Evolutionary conservation across 2,329 filamentous ascomycete genomes (phyloP).

Genomic region (Fusarium heterosporum): DNA sequence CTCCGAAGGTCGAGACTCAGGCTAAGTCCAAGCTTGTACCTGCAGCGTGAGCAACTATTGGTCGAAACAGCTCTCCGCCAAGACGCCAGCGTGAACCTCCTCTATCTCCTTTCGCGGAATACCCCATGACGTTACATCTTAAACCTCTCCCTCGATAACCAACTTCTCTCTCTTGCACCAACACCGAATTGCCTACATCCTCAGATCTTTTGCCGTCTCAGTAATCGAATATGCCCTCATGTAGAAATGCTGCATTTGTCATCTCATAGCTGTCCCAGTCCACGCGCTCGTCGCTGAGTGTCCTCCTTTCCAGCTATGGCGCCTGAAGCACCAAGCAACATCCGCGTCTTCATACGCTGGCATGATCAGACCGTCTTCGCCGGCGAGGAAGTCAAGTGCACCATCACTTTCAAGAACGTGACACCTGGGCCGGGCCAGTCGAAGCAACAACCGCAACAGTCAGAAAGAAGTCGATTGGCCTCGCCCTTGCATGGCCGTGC

Average conservation of each 20-base stretch:
- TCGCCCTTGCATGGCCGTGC: constrained; percentile 59
- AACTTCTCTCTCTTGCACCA: constrained; percentile 27
- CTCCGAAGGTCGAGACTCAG: constrained; percentile 20
- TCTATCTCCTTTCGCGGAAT: constrained; percentile 46
- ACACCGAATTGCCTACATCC: constrained; percentile 15
- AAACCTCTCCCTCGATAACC: constrained; percentile 38
- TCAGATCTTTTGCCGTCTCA: constrained; percentile 7
- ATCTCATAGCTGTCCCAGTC: constrained; percentile 41
- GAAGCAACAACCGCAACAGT: constrained; percentile 41
- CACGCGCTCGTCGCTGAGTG: constrained; percentile 50
- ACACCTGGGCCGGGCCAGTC: constrained; percentile 58
- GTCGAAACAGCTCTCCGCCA: constrained; percentile 40
- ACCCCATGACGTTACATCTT: constrained; percentile 47
- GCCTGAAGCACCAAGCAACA: constrained; percentile 70
- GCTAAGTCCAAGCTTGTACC: constrained; percentile 33
- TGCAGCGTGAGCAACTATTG: constrained; percentile 39
- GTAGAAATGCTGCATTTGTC: constrained; percentile 50
- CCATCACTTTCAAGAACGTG: constrained; percentile 95
- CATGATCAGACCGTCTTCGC: constrained; percentile 94
- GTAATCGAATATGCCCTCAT: constrained; percentile 36
- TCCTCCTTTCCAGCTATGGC: constrained; percentile 57
- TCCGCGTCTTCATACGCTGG: constrained; percentile 96
- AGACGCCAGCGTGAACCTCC: constrained; percentile 45
- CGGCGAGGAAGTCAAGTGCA: constrained; percentile 94
- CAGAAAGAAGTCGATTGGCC: constrained; percentile 53